A percentile compares a stretch with the other conserved stretches of the same genome.
Conservation (phyloP, 2,329 filamentous ascomycete genomes). For the Clarireedia sp. region DNA sequence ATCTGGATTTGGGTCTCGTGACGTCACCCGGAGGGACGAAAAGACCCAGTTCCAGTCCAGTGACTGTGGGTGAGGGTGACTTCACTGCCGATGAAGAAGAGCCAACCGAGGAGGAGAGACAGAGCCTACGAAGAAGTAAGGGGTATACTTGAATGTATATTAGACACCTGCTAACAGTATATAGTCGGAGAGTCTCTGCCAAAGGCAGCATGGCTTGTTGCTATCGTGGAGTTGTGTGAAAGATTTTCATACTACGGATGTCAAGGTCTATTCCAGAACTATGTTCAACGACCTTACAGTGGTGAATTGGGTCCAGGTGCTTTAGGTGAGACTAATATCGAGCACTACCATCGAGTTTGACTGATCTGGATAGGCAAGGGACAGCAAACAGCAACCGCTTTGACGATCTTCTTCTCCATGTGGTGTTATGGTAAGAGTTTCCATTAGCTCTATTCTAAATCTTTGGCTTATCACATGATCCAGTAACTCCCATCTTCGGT, state of each 20-base stretch:
- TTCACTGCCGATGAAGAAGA: not conserved
- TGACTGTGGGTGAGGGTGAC: not conserved
- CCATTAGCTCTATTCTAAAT: not conserved
- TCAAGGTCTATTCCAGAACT: constrained; percentile 54
- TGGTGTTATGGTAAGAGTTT: constrained; percentile 40
- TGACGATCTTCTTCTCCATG: constrained; percentile 43
- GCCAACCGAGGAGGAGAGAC: not conserved
- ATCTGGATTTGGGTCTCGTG: not conserved
- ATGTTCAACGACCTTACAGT: constrained; percentile 40
- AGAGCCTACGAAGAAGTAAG: not conserved
- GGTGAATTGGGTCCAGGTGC: constrained; percentile 34
- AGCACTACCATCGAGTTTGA: not conserved
- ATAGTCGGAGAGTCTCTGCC: constrained; percentile 6
- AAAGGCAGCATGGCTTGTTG: constrained; percentile 7
- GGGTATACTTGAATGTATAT: not conserved
- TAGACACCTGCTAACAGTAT: not conserved
- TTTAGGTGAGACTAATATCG: constrained; percentile 25
- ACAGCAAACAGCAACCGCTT: constrained; percentile 45
- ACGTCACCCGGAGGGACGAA: not conserved
- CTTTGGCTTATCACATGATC: not conserved
- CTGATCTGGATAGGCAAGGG: constrained; percentile 35
- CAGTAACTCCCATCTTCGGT: constrained; percentile 32
- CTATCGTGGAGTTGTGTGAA: constrained; percentile 4
- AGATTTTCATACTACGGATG: constrained; percentile 56
- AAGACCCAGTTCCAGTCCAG: not conserved